phyloP scores from a whole-genome alignment of 441 rosid species.

The Populus hybrid region DNA sequence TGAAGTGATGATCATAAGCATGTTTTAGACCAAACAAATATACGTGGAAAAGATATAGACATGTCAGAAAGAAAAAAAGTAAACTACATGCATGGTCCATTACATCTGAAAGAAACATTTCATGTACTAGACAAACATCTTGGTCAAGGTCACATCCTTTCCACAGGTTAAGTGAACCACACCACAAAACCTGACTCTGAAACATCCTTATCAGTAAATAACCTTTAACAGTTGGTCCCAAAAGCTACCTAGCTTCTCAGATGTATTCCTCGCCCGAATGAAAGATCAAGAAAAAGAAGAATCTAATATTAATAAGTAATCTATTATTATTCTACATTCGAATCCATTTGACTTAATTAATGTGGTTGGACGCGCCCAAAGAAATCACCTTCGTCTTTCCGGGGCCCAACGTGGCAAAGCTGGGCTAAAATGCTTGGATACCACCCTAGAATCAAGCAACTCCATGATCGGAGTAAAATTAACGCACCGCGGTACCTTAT shows the following conservation, averaged over 20 bases:
- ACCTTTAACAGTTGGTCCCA: constrained; percentile 11
- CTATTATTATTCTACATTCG: constrained; percentile 9
- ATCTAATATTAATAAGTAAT: constrained; percentile 9
- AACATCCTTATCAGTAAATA: constrained; percentile 33
- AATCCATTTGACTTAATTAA: constrained; percentile 23
- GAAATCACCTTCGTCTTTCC: constrained; percentile 45
- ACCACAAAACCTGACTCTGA: constrained; percentile 25
- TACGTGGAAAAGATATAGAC: background rate
- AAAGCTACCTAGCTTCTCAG: background rate
- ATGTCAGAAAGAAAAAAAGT: background rate
- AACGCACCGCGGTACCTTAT: constrained; percentile 91
- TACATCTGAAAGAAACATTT: constrained; percentile 26
- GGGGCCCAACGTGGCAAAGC: constrained; percentile 73
- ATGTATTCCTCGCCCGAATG: background rate
- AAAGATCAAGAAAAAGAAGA: background rate
- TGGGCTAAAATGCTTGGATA: constrained; percentile 64
- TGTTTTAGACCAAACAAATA: background rate
- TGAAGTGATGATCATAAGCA: background rate
- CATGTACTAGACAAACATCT: constrained; percentile 13
- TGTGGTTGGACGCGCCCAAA: constrained; percentile 23
- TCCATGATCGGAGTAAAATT: constrained; percentile 84
- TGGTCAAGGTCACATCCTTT: constrained; percentile 13
- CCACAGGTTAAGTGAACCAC: constrained; percentile 27
- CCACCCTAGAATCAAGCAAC: constrained; percentile 73
- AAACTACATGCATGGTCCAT: background rate